Conservation (phyloP, 2,329 filamentous ascomycete genomes). For the Ilyonectria robusta region DNA sequence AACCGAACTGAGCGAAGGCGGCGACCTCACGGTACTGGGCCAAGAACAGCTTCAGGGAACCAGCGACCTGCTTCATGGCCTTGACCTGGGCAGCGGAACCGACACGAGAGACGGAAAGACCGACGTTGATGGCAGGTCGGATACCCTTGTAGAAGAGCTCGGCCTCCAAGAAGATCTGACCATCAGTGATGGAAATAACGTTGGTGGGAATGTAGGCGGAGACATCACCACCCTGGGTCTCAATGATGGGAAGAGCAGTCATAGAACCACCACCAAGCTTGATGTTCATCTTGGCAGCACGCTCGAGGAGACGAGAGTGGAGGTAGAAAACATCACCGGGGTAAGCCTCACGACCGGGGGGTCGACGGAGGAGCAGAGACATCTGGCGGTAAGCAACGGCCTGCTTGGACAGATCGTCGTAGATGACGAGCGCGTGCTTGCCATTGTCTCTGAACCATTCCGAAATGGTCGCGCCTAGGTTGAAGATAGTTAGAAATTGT, state of each 20-base stretch:
- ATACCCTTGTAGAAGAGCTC: constrained; percentile 99
- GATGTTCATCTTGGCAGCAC: constrained; percentile 99
- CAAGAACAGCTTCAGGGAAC: constrained; percentile 99
- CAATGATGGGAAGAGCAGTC: constrained; percentile 97
- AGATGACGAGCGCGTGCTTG: constrained; percentile 91
- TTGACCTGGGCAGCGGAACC: constrained; percentile 99
- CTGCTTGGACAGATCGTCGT: constrained; percentile 97
- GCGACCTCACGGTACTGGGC: constrained; percentile 99
- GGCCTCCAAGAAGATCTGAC: constrained; percentile 99
- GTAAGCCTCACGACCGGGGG: constrained; percentile 99
- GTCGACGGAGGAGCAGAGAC: constrained; percentile 97
- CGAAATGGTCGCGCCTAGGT: too few relatives aligned
- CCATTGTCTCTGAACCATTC: constrained; percentile 83
- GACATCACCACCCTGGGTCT: constrained; percentile 99
- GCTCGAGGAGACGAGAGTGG: constrained; percentile 98
- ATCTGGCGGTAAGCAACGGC: constrained; percentile 98
- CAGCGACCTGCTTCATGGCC: constrained; percentile 99
- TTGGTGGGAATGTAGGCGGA: constrained; percentile 99
- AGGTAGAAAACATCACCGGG: constrained; percentile 99
- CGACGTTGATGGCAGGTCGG: constrained; percentile 99
- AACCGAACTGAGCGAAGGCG: constrained; percentile 99
- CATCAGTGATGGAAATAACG: constrained; percentile 99
- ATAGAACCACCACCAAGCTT: constrained; percentile 95
- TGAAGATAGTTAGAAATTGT: too few relatives aligned
- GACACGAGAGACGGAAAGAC: constrained; percentile 99